phyloP scores from a whole-genome alignment of 305 asterid genomes.

The Fraxinus xanthoxyloides region DNA sequence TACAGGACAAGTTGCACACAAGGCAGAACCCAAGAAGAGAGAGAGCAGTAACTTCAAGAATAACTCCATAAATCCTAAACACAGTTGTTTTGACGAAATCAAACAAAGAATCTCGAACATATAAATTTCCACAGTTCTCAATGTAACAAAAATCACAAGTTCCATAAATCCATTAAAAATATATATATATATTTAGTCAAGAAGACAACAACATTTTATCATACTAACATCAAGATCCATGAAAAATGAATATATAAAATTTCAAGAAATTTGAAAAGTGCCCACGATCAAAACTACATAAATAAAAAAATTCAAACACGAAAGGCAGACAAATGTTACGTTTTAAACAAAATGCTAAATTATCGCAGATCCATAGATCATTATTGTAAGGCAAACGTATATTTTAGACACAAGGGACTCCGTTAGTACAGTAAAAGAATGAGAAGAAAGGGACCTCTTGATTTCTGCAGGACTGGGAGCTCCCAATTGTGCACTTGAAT shows the following conservation, averaged over 20 bases:
- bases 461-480: not conserved
- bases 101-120: not conserved
- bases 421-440: not conserved
- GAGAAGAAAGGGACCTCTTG: not conserved
- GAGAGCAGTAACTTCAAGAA: not conserved
- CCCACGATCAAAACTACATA: conserved; percentile 5
- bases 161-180: conserved; percentile 1
- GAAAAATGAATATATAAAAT: not conserved
- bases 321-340: not conserved
- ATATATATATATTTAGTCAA: not conserved
- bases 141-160: not conserved
- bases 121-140: not conserved
- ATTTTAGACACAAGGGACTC: not conserved
- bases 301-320: conserved; percentile 1
- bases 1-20: not conserved
- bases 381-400: not conserved
- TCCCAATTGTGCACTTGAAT: not conserved
- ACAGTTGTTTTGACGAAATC: not conserved
- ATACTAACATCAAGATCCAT: conserved; percentile 24
- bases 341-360: not conserved
- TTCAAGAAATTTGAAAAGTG: conserved; percentile 17
- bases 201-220: conserved; percentile 4
- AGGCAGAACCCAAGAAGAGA: not conserved
- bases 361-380: not conserved
- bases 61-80: not conserved